Evolutionary conservation across 139 green algal genomes (phyloP), one percentile per base, ranked within the genome.

Genomic region (Pleodorina starrii): DNA sequence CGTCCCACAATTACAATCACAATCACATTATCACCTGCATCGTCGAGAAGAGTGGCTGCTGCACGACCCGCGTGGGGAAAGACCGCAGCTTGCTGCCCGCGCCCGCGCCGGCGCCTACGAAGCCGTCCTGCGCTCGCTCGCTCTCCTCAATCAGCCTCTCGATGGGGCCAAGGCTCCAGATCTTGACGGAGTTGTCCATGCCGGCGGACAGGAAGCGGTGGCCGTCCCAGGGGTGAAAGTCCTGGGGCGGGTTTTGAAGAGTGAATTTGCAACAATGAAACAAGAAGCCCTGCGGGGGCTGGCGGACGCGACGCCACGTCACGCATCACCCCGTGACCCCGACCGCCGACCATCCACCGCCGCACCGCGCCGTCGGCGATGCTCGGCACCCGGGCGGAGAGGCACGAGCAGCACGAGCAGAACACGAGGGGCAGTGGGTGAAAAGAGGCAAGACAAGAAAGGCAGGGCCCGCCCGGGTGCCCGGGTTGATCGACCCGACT

Each of bases 151-250:
- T 60, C 42, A 87, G 59, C 60, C 43, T 59, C 60, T 77, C 42
- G 1, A 87, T 46, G 60, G 29, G 29, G 23, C 12, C 51, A 35
- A 85, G 54, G 57, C 54, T 74, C 78, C 78, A 85, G 54, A 85
- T 85, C 91, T 97, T 97, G 48, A 98, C 90, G 21, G 83, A 79
- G 69, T 91, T 92, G 89, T 98, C 96, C 96, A 98, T 97, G 48
- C 94, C 94, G 11, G 69, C 86, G 29, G 95, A 96, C 12, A 95
- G 66, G 83, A 97, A 95, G 46, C 90, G 86, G 54, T 94, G 59
- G n/a, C 75, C 75, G 81, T 94, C 85, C 88, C 89, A 90, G 16
- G 90, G 91, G 71, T 96, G 94, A 27, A 93, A 96, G 83, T 95
- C 93, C 93, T 96, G 91, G n/a, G n/a, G n/a, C n/a, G n/a, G n/a